Evolutionary conservation across 1,284 basidiomycete genomes (phyloP), one percentile per base, ranked within the genome.

Genomic region (Gymnopus androsaceus): DNA sequence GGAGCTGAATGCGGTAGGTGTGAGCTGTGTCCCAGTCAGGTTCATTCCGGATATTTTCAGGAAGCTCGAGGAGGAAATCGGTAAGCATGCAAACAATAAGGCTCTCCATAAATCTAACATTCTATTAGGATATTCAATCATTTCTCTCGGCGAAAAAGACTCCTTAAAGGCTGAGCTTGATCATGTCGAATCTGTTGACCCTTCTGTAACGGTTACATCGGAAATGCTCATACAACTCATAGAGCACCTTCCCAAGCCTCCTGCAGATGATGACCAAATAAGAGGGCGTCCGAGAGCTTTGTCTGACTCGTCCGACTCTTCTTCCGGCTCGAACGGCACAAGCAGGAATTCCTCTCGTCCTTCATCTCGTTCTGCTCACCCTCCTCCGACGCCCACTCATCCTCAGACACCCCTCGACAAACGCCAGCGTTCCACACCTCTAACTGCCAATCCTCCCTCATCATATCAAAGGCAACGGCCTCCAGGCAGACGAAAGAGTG

Each of bases 381-480:
- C 40, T 27, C 57, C 57, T 7, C 54, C 51, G 36, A 59, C 57
- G 2, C 57, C 57, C 21, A 48, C 47, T 11, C 27, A n/a, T 3
- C 55, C 55, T 30, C 33, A 50, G 28, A 55, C 57, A 11, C 54
- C 44, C 15, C 55, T 59, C 9, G 57, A 59, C 49, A 49, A 51
- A 31, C 49, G 57, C 12, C 54, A 53, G 19, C 57, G 57, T 38
- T 50, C 57, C 3, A 55, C 45, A 6, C 57, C 57, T 19, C 45
- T 59, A 12, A 30, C 41, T 31, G 40, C 40, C 19, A 55, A 47
- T 31, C 49, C 57, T 12, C 57, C 57, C 30, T 53, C 57, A 3
- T 37, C 54, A 14, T 59, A 41, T 15, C 6, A 12, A 40, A 28
- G 40, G 27, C 54, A 54, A 11, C 57, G 54, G 17, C 48, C 57